Evolutionary conservation across 1,284 basidiomycete species (phyloP).

Genomic region (Violaceomyces palustris): DNA sequence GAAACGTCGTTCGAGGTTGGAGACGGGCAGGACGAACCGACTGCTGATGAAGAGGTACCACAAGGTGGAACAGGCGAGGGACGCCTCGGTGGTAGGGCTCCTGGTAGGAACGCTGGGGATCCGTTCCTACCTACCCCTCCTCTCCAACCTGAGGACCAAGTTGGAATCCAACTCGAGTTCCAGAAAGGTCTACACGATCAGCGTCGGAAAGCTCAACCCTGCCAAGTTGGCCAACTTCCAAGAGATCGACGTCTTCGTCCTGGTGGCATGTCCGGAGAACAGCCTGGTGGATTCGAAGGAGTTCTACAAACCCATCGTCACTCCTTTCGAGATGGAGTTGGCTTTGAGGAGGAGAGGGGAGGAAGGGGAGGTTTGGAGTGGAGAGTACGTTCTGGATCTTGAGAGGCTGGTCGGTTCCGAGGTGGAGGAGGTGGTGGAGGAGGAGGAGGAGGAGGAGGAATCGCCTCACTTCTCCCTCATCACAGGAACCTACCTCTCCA

Average conservation of each 20-base stretch:
- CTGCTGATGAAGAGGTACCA: slow-evolving; percentile 89
- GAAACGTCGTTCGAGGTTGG: slow-evolving; percentile 56
- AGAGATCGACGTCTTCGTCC: slow-evolving; percentile 91
- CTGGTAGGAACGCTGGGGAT: slow-evolving; percentile 92
- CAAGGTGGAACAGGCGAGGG: slow-evolving; percentile 78
- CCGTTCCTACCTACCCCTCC: slow-evolving; percentile 32
- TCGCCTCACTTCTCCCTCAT: slow-evolving; percentile 68
- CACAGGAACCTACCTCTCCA: slow-evolving; percentile 77
- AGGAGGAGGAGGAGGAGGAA: slow-evolving; percentile 57
- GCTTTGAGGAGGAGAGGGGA: slow-evolving; percentile 59
- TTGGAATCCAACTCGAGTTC: slow-evolving; percentile 64
- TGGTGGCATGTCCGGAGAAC: slow-evolving; percentile 91
- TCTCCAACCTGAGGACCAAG: slow-evolving; percentile 25
- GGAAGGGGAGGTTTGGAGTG: slow-evolving; percentile 62
- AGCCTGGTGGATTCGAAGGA: slow-evolving; percentile 79
- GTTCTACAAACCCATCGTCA: slow-evolving; percentile 83
- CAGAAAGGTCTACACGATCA: slow-evolving; percentile 70
- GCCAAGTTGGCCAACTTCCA: slow-evolving; percentile 93
- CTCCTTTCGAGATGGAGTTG: slow-evolving; percentile 84
- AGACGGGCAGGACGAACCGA: slow-evolving; percentile 63
- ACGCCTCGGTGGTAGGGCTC: slow-evolving; percentile 90
- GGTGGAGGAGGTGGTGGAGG: slow-evolving; percentile 16
- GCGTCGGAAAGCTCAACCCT: slow-evolving; percentile 90
- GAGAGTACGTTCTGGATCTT: slow-evolving; percentile 77
- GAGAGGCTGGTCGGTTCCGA: slow-evolving; percentile 54